phyloP scores from a whole-genome alignment of 1,139 yeast genomes.

The Saccharomyces hybrid region DNA sequence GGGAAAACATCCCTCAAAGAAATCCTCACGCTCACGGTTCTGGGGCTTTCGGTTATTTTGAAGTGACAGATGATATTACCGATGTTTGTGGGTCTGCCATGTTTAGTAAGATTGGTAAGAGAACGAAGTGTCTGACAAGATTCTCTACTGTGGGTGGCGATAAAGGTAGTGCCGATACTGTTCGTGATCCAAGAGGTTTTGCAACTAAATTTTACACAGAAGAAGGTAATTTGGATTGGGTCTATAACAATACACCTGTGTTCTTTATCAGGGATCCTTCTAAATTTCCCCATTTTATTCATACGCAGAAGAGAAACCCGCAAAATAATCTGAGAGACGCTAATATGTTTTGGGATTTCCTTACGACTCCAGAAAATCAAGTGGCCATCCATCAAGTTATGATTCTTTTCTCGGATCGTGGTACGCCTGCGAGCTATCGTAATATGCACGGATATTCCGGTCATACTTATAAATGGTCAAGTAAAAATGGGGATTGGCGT shows the following conservation, averaged over 20 bases:
- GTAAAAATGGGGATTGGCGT: slow-evolving; percentile 56
- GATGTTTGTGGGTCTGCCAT: slow-evolving; percentile 46
- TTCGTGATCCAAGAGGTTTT: slow-evolving; percentile 55
- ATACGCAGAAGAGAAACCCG: slow-evolving; percentile 68
- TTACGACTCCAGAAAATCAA: slow-evolving; percentile 46
- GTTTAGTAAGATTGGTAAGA: slow-evolving; percentile 43
- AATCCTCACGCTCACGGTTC: slow-evolving; percentile 62
- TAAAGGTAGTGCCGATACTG: slow-evolving; percentile 49
- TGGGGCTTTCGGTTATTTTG: slow-evolving; percentile 55
- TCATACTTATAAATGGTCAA: slow-evolving; percentile 63
- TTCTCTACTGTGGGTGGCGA: slow-evolving; percentile 59
- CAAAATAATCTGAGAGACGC: slow-evolving; percentile 77
- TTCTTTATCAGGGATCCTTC: slow-evolving; percentile 54
- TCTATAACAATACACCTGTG: slow-evolving; percentile 53
- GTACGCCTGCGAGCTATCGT: slow-evolving; percentile 59
- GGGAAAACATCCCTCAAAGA: slow-evolving; percentile 57
- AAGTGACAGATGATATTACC: slow-evolving; percentile 49
- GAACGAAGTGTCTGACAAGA: slow-evolving; percentile 42
- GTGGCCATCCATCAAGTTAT: slow-evolving; percentile 61
- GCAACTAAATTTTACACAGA: slow-evolving; percentile 51
- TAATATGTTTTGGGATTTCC: slow-evolving; percentile 65
- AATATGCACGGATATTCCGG: slow-evolving; percentile 69
- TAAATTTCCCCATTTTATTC: slow-evolving; percentile 52
- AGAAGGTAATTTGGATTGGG: slow-evolving; percentile 56
- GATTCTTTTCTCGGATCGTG: slow-evolving; percentile 58